Conservation (phyloP, 73 alveolate species). For the Paramecium octaurelia region DNA sequence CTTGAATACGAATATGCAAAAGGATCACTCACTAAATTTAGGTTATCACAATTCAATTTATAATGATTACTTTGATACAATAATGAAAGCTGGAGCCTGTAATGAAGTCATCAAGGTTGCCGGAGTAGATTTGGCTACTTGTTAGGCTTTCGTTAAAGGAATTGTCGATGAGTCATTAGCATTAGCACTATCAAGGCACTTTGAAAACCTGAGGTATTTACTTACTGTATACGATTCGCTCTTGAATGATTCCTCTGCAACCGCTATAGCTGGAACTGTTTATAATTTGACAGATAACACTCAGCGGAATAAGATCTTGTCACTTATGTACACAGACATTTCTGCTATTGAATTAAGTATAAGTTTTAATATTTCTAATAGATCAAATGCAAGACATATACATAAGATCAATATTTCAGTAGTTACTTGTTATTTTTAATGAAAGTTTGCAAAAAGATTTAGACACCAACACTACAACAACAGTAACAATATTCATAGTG, state of each 20-base stretch:
- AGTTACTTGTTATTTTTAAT: not conserved
- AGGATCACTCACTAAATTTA: constrained; percentile 56
- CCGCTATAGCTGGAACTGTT: constrained; percentile 37
- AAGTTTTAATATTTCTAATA: not conserved
- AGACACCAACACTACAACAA: constrained; percentile 54
- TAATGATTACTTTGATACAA: constrained; percentile 46
- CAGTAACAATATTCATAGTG: constrained; percentile 54
- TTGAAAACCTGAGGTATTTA: constrained; percentile 54
- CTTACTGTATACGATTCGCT: constrained; percentile 27
- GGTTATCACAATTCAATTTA: constrained; percentile 39
- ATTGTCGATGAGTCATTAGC: constrained; percentile 58
- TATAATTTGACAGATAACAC: constrained; percentile 10
- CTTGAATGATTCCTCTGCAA: not conserved
- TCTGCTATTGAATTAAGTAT: constrained; percentile 57
- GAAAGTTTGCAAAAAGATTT: not conserved
- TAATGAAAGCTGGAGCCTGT: constrained; percentile 58
- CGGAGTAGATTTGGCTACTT: constrained; percentile 2
- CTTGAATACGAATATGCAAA: constrained; percentile 54
- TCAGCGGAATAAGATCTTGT: not conserved
- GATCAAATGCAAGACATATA: constrained; percentile 51
- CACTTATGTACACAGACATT: constrained; percentile 24
- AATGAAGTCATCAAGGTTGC: not conserved
- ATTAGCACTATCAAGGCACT: constrained; percentile 45
- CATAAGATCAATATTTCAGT: constrained; percentile 12
- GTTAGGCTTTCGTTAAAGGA: constrained; percentile 53